Evolutionary conservation across 2,329 filamentous ascomycete species (phyloP), one percentile per base, ranked within the genome.

Genomic region (Rhytidhysteron rufulum): DNA sequence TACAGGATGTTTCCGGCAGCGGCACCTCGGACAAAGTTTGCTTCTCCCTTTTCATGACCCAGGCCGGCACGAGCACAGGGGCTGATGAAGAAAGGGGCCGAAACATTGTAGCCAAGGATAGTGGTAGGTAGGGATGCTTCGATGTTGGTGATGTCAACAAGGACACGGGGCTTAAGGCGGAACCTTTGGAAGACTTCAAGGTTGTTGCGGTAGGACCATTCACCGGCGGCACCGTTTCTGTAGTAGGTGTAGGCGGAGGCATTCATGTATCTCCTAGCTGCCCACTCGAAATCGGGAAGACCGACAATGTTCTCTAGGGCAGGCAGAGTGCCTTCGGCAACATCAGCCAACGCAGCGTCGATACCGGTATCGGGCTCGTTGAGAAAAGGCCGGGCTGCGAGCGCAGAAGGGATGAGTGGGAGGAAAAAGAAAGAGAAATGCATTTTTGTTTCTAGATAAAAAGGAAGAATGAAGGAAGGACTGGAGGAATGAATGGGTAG

Each of bases 141-240:
- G 32, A 67, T 55, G 16, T 62, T 59, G 33, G 56, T 61, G 42
- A 79, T 69, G 66, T n/a, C n/a, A n/a, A n/a, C n/a, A n/a, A n/a
- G n/a, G n/a, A n/a, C n/a, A n/a, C n/a, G n/a, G 7, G 75, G 73
- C 36, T 70, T 67, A 31, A 78, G 62, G 35, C 63, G 63, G 51
- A 73, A 75, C 11, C 73, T 69, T 44, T 67, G 62, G 57, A 68
- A 79, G 20, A 72, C 67, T 57, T 80, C 77, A 5, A 79, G 66
- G 58, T 79, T 79, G 57, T 78, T 77, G 35, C 75, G 68, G 59
- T 78, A 78, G 1, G 67, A 63, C 69, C 71, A 79, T 59, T 79
- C 76, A 43, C 74, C 76, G 3, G 67, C 74, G 4, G 74, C 75
- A 16, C 74, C 75, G 47, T 75, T 77, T 43, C 74, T 71, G 60